Percentiles rank a stretch among this genome's conserved stretches.
These are phyloP conservation scores for Kodamaea sp. DNA, from an alignment of 1,139 yeast species.

Conservation along the genomic window DNA sequence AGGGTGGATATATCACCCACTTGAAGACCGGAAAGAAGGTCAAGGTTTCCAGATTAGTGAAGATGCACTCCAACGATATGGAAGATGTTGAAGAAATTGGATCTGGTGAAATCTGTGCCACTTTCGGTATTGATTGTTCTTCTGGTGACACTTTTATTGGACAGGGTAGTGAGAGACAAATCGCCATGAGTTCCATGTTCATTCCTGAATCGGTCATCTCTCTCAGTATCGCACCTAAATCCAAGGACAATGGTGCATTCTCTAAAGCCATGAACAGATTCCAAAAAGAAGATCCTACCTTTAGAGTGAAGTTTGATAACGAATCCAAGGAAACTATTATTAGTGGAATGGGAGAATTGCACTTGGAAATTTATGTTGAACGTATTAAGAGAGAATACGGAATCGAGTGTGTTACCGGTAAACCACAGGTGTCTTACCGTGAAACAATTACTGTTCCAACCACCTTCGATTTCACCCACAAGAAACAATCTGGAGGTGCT, in stretches of 20 bases:
- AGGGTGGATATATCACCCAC: conserved; percentile 87
- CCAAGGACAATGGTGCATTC: conserved; percentile 81
- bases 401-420: conserved; percentile 93
- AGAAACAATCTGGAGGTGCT: conserved; percentile 99
- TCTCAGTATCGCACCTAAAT: conserved; percentile 82
- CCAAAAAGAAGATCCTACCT: conserved; percentile 98
- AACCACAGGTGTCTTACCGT: conserved; percentile 97
- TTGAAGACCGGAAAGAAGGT: conserved; percentile 91
- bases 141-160: conserved; percentile 95
- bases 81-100: conserved; percentile 95
- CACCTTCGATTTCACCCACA: conserved; percentile 91
- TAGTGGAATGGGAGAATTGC: conserved; percentile 98
- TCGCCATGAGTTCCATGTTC: conserved; percentile 96
- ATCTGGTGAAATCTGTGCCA: conserved; percentile 99
- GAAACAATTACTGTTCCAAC: conserved; percentile 80
- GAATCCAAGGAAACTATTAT: conserved; percentile 96
- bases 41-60: conserved; percentile 90
- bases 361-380: conserved; percentile 94
- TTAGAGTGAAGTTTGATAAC: conserved; percentile 84
- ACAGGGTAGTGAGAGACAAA: conserved; percentile 66
- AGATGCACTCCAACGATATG: conserved; percentile 99
- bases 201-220: conserved; percentile 99
- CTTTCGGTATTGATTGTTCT: conserved; percentile 99
- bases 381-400: conserved; percentile 97
- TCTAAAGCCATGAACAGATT: conserved; percentile 96